Base-by-base conservation (phyloP, 805 yeast genomes). In the Torulaspora maleeae region DNA sequence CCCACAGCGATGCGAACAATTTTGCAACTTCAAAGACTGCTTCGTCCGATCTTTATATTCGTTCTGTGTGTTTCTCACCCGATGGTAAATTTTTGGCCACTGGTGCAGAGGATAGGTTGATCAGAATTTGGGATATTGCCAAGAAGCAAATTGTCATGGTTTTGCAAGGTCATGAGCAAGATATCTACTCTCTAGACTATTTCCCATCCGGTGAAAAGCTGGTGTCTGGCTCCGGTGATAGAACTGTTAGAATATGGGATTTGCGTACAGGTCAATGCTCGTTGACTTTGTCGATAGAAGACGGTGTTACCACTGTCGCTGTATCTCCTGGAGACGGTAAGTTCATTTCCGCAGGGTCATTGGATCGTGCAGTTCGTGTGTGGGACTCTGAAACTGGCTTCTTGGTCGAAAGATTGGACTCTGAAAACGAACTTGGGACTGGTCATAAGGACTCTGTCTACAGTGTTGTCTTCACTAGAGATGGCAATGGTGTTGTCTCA, bases 301-400 rank as follows among this genome's bases (percentile, higher is more conserved):
- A 91, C 66, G 99, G 99, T 56, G 98, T 91, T 43, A 91, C 99
- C 45, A 91, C 99, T 0, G 97, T 91, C 37, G 96, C 97, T 16
- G 91, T 91, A 34, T 86, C 96, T 7, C 97, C 97, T 40, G 59
- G 60, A 17, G 95, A 91, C 67, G 96, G 97, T 32, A 80, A 83
- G 56, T 79, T 82, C 58, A 88, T 93, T 58, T 98, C 97, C 32
- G 98, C 97, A 13, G 99, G 99, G 41, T 86, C 95, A 28, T 78
- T 91, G 54, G 99, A 91, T 72, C 78, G 95, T 69, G 85, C 95
- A 27, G 97, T 93, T 42, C 78, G 98, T 52, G 95, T 93, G 38
- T 91, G 98, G 97, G 96, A 91, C 70, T 84, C 96, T 8, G 79
- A 86, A 37, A 85, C 95, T 20, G 96, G 96, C 2, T 85, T 85